Conservation (phyloP, 2,329 filamentous ascomycete species). For the Botryotinia calthae region DNA sequence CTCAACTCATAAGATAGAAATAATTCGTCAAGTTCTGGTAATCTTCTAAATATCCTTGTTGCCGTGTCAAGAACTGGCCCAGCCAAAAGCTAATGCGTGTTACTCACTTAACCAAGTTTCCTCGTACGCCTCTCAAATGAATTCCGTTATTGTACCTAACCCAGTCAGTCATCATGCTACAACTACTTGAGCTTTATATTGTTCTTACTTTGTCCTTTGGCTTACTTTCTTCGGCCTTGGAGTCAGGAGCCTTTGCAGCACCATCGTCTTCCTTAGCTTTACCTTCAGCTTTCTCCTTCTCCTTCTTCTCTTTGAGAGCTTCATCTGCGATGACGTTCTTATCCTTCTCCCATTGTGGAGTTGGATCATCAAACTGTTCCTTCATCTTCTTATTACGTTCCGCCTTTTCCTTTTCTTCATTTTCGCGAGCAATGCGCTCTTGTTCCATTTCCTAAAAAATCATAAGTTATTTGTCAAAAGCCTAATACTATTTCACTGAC, state of each 20-base stretch:
- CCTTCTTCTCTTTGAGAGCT: conserved; percentile 54
- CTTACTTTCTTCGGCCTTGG: conserved; percentile 10
- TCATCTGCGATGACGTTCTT: conserved; percentile 74
- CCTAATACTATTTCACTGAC: conserved; percentile 41
- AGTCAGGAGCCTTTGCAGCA: conserved; percentile 21
- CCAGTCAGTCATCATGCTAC: background rate
- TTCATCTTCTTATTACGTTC: conserved; percentile 76
- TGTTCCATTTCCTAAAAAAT: conserved; percentile 78
- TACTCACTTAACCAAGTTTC: conserved; percentile 16
- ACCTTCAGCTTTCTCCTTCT: conserved; percentile 29
- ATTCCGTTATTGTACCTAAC: conserved; percentile 17
- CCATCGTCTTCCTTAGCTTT: conserved; percentile 4
- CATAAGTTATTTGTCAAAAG: background rate
- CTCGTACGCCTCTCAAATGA: conserved; percentile 10
- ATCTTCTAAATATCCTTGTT: conserved; percentile 18
- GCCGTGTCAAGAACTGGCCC: conserved; percentile 4
- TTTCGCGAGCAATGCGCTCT: conserved; percentile 75
- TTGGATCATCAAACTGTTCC: conserved; percentile 73
- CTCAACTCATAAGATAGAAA: conserved; percentile 2
- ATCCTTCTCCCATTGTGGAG: conserved; percentile 84
- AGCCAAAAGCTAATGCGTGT: conserved; percentile 11
- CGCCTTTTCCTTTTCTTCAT: conserved; percentile 71
- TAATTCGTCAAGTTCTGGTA: conserved; percentile 3
- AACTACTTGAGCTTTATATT: background rate
- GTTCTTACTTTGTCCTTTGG: conserved; percentile 26